Evolutionary conservation across 345 rosid species (phyloP), one percentile per base, ranked within the genome.

Genomic region (Cardamine chenopodiifolia): DNA sequence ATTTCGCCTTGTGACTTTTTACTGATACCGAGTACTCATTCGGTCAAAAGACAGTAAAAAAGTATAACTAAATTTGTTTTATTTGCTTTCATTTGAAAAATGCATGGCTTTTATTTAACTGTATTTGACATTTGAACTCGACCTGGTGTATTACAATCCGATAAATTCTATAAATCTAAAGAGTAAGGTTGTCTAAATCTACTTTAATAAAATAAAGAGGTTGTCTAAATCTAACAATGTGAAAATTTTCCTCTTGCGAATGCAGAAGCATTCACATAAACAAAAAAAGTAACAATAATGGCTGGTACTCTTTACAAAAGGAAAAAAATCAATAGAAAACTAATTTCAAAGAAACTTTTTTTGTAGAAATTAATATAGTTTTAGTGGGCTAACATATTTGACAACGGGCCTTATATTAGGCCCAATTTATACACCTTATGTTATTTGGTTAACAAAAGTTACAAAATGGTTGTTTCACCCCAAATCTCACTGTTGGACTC

Each of bases 51-150:
- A 31, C 15, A 5, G 56, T 58, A 44, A 44, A 45, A 23, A 23
- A 23, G 23, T 44, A 19, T 19, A 57, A 70, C 28, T 15, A 20
- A 10, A 14, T 42, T 42, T 42, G 18, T 42, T 42, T 32, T 5
- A 0, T 42, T 42, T 42, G 48, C 23, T 50, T 50, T 34, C 26
- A 22, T 20, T 34, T 50, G 8, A 15, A 39, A 68, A 53, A 53
- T 53, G 26, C 23, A 25, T 60, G 67, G 52, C 28, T 7, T 35
- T 26, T n/a, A n/a, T n/a, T n/a, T n/a, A 34, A 9, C 14, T 12
- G 50, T n/a, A 40, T 62, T 42, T 62, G 66, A 61, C 66, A 61
- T 39, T 39, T 61, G 31, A 42, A 62, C 6, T 42, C 68, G 6
- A 23, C 53, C n/a, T 62, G 66, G 1, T 22, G 22, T 40, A 62